Evolutionary conservation across 2,329 filamentous ascomycete species (phyloP).

Genomic region (Cladosporium colombiae): DNA sequence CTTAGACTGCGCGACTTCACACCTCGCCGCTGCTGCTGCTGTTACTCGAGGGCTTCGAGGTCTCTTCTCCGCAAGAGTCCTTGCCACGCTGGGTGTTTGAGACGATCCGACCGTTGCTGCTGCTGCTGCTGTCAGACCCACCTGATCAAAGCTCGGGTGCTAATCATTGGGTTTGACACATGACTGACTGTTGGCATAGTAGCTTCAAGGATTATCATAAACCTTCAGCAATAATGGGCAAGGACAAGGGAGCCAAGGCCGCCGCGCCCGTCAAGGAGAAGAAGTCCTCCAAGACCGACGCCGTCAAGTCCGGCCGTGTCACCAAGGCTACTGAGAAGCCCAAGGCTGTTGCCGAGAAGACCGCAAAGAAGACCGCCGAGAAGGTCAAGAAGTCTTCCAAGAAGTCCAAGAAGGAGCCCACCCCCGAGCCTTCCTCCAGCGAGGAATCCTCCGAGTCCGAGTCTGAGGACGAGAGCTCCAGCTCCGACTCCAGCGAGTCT

Average conservation of each 20-base stretch:
- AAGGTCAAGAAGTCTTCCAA: conserved; percentile 45
- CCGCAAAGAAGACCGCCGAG: conserved; percentile 51
- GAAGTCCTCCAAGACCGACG: conserved; percentile 28
- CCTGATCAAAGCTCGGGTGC: conserved; percentile 27
- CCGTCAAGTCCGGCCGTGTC: conserved; percentile 66
- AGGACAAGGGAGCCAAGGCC: conserved; percentile 48
- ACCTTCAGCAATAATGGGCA: conserved; percentile 40
- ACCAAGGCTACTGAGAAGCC: conserved; percentile 67
- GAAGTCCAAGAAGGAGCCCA: conserved; percentile 52
- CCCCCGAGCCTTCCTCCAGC: conserved; percentile 42
- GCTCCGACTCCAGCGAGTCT: conserved; percentile 11
- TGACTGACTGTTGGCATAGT: conserved; percentile 22
- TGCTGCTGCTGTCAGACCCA: conserved; percentile 20
- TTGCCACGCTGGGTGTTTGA: conserved; percentile 39
- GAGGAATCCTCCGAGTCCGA: conserved; percentile 17
- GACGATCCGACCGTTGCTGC: conserved; percentile 32
- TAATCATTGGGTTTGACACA: conserved; percentile 25
- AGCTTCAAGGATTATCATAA: conserved; percentile 34
- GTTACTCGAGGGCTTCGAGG: conserved; percentile 46
- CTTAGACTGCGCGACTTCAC: conserved; percentile 18
- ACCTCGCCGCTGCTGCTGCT: conserved; percentile 35
- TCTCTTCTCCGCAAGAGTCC: conserved; percentile 30
- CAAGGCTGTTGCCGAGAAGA: conserved; percentile 59
- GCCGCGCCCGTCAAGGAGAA: conserved; percentile 32
- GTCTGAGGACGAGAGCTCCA: conserved; percentile 24